Evolutionary conservation across 108 stramenopile genomes (phyloP), one percentile per base, ranked within the genome.

Genomic region (Thalassiosira profunda): DNA sequence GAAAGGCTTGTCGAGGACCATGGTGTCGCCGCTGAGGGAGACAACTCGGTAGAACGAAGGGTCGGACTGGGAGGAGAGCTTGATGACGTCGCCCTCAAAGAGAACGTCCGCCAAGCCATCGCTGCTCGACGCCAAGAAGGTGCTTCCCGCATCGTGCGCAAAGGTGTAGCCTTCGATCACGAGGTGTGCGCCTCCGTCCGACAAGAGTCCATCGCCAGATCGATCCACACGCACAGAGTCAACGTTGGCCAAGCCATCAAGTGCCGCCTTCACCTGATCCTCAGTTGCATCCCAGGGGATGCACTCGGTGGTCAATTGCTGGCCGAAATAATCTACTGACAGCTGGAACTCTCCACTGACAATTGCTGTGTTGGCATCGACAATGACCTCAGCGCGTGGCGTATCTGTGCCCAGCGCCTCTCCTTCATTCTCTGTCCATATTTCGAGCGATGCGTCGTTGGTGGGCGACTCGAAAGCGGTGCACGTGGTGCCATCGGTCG

Each of bases 241-340:
- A 34, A 90, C 49, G 51, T 80, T 76, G 2, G 47, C 24, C 10
- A 81, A 71, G 28, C 29, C 56, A 45, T 86, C 83, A 20, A 90
- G 26, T 34, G 66, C 65, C 1, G 33, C 15, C 68, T 86, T 54
- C 28, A 90, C 57, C 33, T 83, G 70, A 3, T 30, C 43, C 11
- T 84, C 86, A 41, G 62, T 74, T 8, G 82, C 79, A 71, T 84
- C 62, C 86, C 86, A 90, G 30, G 70, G 47, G 17, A 90, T 72
- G 46, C 89, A 90, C 9, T 48, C 48, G 5, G 84, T 81, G 29
- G 23, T 70, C 14, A 67, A 17, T 57, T 71, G 45, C 18, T 66
- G 33, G 0, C 80, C 71, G 29, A 58, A 47, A 43, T 70, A 49
- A 26, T 42, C 64, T 24, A 86, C 57, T 46, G 48, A 52, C 5